A percentile compares a stretch with the other conserved stretches of the same genome.
phyloP scores from a whole-genome alignment of 345 rosid genomes.

The Eucalyptus paniculata region DNA sequence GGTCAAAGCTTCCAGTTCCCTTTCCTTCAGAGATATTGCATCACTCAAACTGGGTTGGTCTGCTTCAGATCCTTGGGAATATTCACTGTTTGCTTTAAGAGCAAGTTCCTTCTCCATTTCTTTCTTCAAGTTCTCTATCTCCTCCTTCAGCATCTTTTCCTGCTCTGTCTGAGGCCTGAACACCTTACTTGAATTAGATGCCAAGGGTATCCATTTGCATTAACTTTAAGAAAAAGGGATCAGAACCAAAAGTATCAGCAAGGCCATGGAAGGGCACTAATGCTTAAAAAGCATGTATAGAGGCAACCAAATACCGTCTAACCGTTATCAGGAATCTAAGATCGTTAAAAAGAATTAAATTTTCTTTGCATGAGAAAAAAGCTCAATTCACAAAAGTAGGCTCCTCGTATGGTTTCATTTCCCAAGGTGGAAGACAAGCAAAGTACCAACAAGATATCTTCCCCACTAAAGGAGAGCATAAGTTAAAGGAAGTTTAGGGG shows the following conservation, averaged over 20 bases:
- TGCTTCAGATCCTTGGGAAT: constrained; percentile 17
- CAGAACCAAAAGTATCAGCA: background rate
- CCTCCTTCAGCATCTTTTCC: constrained; percentile 61
- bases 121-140: constrained; percentile 43
- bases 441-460: background rate
- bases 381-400: background rate
- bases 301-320: background rate
- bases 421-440: background rate
- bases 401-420: background rate
- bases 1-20: constrained; percentile 43
- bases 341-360: background rate
- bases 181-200: background rate
- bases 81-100: constrained; percentile 12
- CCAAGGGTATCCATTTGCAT: background rate
- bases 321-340: background rate
- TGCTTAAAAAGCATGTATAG: background rate
- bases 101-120: constrained; percentile 28
- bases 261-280: background rate
- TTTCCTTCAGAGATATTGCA: constrained; percentile 46
- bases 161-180: constrained; percentile 84
- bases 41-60: constrained; percentile 19
- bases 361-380: background rate
- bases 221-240: background rate
- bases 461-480: background rate
- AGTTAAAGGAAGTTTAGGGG: background rate